A percentile compares a stretch with the other conserved stretches of the same genome.
phyloP scores from a whole-genome alignment of 192 early-diverging fungal genomes.

The Linnemannia elongata region DNA sequence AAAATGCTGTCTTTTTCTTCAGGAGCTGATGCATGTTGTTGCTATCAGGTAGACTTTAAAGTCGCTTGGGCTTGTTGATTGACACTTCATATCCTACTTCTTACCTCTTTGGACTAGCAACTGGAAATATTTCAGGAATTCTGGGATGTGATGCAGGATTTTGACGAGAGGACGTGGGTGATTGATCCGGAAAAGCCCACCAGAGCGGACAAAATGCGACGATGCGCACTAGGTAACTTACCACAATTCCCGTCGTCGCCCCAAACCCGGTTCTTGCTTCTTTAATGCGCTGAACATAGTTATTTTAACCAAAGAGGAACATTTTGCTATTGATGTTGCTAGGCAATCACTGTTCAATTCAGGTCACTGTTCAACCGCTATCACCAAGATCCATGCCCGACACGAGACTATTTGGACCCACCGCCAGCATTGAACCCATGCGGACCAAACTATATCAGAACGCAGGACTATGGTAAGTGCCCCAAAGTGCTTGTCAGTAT shows the following conservation, averaged over 20 bases:
- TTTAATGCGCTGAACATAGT: not conserved
- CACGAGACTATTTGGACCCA: conserved; percentile 39
- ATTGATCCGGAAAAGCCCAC: conserved; percentile 56
- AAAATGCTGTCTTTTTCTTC: not conserved
- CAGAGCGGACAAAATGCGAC: conserved; percentile 44
- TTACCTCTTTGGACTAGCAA: not conserved
- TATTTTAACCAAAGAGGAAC: not conserved
- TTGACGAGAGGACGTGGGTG: conserved; percentile 53
- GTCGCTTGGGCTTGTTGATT: not conserved
- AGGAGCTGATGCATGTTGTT: not conserved
- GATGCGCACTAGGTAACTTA: conserved; percentile 46
- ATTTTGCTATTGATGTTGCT: not conserved
- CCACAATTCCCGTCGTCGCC: not conserved
- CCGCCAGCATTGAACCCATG: conserved; percentile 27
- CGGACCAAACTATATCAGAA: conserved; percentile 43
- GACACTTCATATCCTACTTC: not conserved
- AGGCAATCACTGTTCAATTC: conserved; percentile 56
- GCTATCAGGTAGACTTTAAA: too few species aligned
- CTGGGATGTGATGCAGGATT: conserved; percentile 58
- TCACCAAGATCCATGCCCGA: conserved; percentile 30
- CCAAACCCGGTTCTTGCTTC: not conserved
- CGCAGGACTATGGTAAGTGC: conserved; percentile 29
- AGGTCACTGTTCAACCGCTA: conserved; percentile 38
- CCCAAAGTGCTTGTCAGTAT: not conserved
- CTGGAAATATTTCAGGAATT: conserved; percentile 34